Evolutionary conservation across 805 yeast genomes (phyloP).

Genomic region (Metschnikowia drakensbergensis): DNA sequence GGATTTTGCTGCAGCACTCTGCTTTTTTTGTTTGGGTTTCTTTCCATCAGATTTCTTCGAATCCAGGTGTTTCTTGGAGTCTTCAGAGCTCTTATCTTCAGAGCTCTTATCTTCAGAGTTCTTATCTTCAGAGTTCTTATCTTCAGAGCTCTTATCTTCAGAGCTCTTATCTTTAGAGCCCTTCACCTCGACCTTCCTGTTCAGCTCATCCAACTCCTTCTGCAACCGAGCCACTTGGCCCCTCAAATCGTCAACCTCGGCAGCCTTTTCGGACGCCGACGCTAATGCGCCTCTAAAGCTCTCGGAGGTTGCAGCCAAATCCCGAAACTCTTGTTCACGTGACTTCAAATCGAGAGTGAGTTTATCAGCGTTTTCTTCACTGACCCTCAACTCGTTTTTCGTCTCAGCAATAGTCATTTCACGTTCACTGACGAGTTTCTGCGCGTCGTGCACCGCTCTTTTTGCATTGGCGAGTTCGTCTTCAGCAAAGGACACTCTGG

Average conservation of each 20-base stretch:
- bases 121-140: no score
- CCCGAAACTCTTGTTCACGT: not conserved
- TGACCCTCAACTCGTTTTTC: not conserved
- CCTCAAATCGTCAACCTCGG: not conserved
- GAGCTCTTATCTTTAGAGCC: slow-evolving; percentile 2
- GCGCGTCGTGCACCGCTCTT: not conserved
- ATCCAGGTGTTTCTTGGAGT: no score
- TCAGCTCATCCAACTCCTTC: not conserved
- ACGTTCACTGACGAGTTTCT: slow-evolving; percentile 2
- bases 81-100: no score
- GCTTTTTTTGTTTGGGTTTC: no score
- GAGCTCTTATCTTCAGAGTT: no score
- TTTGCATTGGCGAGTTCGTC: not conserved
- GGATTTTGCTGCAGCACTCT: no score
- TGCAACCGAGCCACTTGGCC: not conserved
- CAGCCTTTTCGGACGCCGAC: not conserved
- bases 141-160: no score
- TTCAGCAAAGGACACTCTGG: not conserved
- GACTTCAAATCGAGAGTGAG: not conserved
- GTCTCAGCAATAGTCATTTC: not conserved
- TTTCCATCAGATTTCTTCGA: no score
- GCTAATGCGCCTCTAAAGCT: not conserved
- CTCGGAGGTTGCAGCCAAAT: not conserved
- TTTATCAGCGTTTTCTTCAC: not conserved
- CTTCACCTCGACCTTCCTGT: not conserved